These are phyloP conservation scores for Coemansia sp. DNA, from an alignment of 192 early-diverging fungal genomes.

Conservation along the genomic window DNA sequence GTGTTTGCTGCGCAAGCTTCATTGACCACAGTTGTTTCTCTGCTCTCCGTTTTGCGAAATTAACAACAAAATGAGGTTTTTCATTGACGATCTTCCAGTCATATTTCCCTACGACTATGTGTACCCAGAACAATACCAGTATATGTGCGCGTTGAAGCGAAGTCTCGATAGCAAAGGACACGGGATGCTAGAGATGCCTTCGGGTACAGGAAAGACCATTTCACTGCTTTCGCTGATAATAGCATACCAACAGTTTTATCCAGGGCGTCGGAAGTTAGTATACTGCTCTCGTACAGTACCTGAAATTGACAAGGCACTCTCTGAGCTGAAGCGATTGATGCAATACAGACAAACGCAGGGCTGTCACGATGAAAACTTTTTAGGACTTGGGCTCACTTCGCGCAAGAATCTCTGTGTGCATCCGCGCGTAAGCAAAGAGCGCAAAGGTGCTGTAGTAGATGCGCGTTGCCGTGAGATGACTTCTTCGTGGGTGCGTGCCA, in stretches of 20 bases:
- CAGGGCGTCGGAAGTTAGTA: slow-evolving; percentile 93
- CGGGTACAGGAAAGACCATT: slow-evolving; percentile 98
- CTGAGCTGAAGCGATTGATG: slow-evolving; percentile 91
- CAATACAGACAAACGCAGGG: slow-evolving; percentile 74
- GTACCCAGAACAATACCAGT: slow-evolving; percentile 98
- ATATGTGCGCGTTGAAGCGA: slow-evolving; percentile 95
- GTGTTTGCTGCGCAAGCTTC: not conserved
- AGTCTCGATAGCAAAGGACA: slow-evolving; percentile 93
- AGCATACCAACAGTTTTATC: slow-evolving; percentile 90
- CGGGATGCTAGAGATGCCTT: slow-evolving; percentile 98
- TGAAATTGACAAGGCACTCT: slow-evolving; percentile 98
- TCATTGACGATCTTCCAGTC: slow-evolving; percentile 72
- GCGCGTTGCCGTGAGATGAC: slow-evolving; percentile 89
- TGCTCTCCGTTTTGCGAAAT: not conserved
- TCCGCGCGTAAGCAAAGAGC: slow-evolving; percentile 83
- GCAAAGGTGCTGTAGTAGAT: slow-evolving; percentile 83
- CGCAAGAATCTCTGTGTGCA: slow-evolving; percentile 95
- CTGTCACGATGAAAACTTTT: slow-evolving; percentile 69
- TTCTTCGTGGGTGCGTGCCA: slow-evolving; percentile 87
- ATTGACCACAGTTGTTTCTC: not conserved
- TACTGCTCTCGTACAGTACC: slow-evolving; percentile 99
- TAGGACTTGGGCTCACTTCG: slow-evolving; percentile 90
- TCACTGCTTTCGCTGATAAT: slow-evolving; percentile 94
- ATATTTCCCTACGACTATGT: slow-evolving; percentile 99
- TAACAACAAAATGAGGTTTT: slow-evolving; percentile 33